Base-by-base conservation (phyloP, 371 early-diverging fungal genomes). In the Rhizopus delemar region DNA sequence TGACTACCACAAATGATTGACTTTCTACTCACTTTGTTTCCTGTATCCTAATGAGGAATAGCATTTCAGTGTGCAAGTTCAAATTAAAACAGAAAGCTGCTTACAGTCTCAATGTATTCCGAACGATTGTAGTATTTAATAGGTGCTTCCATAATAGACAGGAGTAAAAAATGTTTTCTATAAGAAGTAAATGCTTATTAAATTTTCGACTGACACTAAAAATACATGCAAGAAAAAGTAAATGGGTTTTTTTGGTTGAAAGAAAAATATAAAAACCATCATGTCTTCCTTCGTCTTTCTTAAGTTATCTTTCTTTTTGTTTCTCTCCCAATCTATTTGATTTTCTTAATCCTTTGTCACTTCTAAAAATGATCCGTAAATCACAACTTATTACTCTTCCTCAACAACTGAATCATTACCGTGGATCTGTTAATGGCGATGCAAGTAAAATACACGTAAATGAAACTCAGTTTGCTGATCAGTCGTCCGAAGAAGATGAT, bases 21-120 rank as follows among this genome's bases (percentile, higher is more conserved):
- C 71, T 90, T 90, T 45, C 95, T 82, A 66, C 90, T 89, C 54
- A 97, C 93, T 77, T 93, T 95, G 80, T 96, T 97, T 45, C 97
- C 95, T 2, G 96, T 95, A 68, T 94, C 95, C 91, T 90, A 73
- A 32, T 51, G 22, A 22, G 22, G 22, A 22, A 22, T 22, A 22
- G 22, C 22, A 22, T 22, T 22, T 22, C 22, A 22, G 7, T 32
- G 43, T 29, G 8, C 9, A 38, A 35, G 36, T 15, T 16, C 36
- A 46, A 35, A 11, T 32, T 43, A 15, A 35, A 43, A 13, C n/a
- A 28, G 32, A 9, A 48, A 29, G 2, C 29, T 9, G 28, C 66
- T 68, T 75, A 91, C 93, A 46, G 93, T 94, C 68, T 92, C 93
- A 57, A 94, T 94, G 71, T 92, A 94, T 63, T 89, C 88, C 45